These are phyloP conservation scores for Sclerotinia minor DNA, from an alignment of 2,329 filamentous ascomycete genomes.

Conservation along the genomic window DNA sequence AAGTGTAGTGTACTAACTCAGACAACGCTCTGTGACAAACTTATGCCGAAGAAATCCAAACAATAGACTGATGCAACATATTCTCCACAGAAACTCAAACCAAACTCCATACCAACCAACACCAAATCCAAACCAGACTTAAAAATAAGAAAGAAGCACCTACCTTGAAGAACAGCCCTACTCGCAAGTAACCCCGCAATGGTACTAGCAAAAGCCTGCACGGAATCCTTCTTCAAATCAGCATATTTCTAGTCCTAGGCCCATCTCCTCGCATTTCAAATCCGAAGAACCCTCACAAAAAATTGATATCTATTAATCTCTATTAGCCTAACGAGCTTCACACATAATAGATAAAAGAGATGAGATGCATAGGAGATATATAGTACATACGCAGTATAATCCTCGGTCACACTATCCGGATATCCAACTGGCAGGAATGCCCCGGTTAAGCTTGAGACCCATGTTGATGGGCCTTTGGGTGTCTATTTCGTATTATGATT, in stretches of 20 bases:
- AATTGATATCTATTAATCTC: slow-evolving; percentile 59
- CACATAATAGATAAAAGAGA: neutral
- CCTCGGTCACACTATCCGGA: slow-evolving; percentile 67
- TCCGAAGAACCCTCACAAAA: slow-evolving; percentile 51
- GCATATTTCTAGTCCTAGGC: neutral
- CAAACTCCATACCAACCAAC: neutral
- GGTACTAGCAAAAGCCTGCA: slow-evolving; percentile 65
- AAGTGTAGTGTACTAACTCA: no score
- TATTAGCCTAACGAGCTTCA: slow-evolving; percentile 17
- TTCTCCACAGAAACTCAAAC: no score
- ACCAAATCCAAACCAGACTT: neutral
- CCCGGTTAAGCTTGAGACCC: slow-evolving; percentile 48
- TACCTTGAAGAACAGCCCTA: slow-evolving; percentile 66
- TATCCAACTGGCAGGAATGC: slow-evolving; percentile 69
- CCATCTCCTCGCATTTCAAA: neutral
- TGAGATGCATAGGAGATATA: neutral
- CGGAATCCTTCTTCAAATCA: slow-evolving; percentile 50
- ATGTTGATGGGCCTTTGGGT: slow-evolving; percentile 34
- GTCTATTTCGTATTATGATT: slow-evolving; percentile 28
- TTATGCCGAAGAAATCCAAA: neutral
- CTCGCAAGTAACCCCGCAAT: slow-evolving; percentile 65
- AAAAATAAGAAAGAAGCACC: neutral
- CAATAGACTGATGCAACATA: no score
- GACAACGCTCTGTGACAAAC: neutral
- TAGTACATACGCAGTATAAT: slow-evolving; percentile 61